Conservation (phyloP, 2,329 filamentous ascomycete species). For the Pseudogymnoascus sp. region DNA sequence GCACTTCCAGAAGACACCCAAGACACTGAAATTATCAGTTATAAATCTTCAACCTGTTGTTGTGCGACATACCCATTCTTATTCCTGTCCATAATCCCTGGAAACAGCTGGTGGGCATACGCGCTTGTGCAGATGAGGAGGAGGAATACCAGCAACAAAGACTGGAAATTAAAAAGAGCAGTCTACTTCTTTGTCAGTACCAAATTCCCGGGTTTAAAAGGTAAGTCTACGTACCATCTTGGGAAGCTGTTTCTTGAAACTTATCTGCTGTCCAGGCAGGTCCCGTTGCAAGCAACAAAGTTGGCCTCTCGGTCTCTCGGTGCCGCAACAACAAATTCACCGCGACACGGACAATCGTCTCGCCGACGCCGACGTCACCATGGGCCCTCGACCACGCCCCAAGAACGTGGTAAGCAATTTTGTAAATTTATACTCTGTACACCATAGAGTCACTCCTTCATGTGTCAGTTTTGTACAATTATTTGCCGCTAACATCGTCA, state of each 20-base stretch:
- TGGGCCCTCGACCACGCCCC: not conserved
- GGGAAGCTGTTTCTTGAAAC: not conserved
- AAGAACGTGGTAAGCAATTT: not conserved
- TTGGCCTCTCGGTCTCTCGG: not conserved
- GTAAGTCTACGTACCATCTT: constrained; percentile 15
- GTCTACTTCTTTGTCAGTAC: constrained; percentile 47
- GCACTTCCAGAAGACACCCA: constrained; percentile 92
- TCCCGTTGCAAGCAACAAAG: not conserved
- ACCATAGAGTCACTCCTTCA: not conserved
- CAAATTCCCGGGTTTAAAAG: not conserved
- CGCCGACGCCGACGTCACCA: not conserved
- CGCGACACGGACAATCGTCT: not conserved
- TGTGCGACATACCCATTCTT: constrained; percentile 65
- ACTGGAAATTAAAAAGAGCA: constrained; percentile 98
- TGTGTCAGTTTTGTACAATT: not conserved
- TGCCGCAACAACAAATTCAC: constrained; percentile 7
- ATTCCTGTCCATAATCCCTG: constrained; percentile 82
- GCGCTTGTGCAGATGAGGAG: constrained; percentile 93
- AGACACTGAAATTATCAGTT: constrained; percentile 5
- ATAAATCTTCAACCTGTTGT: constrained; percentile 1
- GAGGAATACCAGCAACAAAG: constrained; percentile 85
- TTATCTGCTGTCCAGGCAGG: not conserved
- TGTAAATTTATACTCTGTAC: not conserved
- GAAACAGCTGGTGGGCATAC: constrained; percentile 85
- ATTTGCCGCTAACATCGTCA: constrained; percentile 25